Evolutionary conservation across 208 protist species (phyloP).

Genomic region (Leishmania lainsoni): DNA sequence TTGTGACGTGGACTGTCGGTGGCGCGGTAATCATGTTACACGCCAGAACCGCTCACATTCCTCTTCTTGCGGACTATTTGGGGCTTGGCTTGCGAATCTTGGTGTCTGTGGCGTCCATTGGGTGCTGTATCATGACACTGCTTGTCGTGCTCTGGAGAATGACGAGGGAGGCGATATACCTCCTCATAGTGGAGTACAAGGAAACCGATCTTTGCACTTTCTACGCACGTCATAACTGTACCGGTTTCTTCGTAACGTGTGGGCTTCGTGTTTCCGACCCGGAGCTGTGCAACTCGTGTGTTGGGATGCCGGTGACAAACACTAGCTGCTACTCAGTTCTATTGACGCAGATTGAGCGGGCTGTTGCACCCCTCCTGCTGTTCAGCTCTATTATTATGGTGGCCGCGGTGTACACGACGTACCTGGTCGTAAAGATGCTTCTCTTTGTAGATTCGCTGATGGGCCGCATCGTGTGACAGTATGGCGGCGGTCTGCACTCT

Average conservation of each 20-base stretch:
- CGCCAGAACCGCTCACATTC: background rate
- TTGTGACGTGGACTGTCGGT: background rate
- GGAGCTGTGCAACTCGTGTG: background rate
- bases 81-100: background rate
- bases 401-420: slow-evolving; percentile 2
- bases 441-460: background rate
- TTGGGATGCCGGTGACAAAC: background rate
- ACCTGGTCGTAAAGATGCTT: slow-evolving; percentile 7
- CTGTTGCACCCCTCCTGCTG: slow-evolving; percentile 6
- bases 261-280: background rate
- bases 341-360: background rate
- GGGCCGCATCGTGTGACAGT: background rate
- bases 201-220: slow-evolving; percentile 1
- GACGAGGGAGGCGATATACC: background rate
- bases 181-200: background rate
- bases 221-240: slow-evolving; percentile 14
- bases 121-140: background rate
- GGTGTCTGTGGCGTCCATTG: background rate
- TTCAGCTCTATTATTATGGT: slow-evolving; percentile 11
- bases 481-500: background rate
- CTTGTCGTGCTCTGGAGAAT: background rate
- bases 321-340: slow-evolving; percentile 9
- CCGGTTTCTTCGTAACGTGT: slow-evolving; percentile 5
- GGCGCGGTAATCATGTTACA: background rate
- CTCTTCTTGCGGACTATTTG: background rate